Conservation (phyloP, 768 basidiomycete species). For the Leccinum olivaceopallidum region DNA sequence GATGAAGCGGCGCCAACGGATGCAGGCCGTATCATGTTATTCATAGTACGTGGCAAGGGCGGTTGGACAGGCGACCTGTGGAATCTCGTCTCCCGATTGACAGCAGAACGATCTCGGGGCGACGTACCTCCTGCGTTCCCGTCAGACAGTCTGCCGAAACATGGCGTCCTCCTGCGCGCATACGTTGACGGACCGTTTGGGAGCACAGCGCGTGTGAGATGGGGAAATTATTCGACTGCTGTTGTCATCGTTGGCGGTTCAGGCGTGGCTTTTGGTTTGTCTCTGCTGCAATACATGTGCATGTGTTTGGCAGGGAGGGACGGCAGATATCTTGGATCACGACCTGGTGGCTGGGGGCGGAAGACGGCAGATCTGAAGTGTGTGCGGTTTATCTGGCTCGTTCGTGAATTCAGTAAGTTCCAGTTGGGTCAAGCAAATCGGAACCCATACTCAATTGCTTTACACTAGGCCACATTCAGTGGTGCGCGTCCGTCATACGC, state of each 20-base stretch:
- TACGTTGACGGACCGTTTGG: conserved; percentile 73
- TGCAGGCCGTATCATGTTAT: conserved; percentile 55
- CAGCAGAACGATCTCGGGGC: conserved; percentile 35
- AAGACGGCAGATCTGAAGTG: conserved; percentile 46
- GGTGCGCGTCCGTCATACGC: conserved; percentile 70
- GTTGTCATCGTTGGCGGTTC: conserved; percentile 71
- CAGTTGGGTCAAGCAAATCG: background rate
- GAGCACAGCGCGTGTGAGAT: conserved; percentile 56
- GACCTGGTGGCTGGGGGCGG: conserved; percentile 43
- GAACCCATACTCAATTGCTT: background rate
- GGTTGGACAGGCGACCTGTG: conserved; percentile 72
- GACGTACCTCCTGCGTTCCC: conserved; percentile 11
- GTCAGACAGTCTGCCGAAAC: conserved; percentile 32
- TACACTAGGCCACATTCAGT: conserved; percentile 64
- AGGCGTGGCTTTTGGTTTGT: conserved; percentile 71
- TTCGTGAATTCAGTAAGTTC: conserved; percentile 70
- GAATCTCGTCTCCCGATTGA: conserved; percentile 47
- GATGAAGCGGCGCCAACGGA: conserved; percentile 46
- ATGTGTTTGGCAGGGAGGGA: conserved; percentile 57
- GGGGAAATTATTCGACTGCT: conserved; percentile 59
- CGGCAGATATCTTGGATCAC: conserved; percentile 48
- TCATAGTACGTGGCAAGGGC: conserved; percentile 67
- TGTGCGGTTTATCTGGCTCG: conserved; percentile 75
- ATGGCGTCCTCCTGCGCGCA: conserved; percentile 55
- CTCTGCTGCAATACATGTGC: conserved; percentile 65